Conservation (phyloP, 1,284 basidiomycete species). For the Tilletiopsis washingtonensis region DNA sequence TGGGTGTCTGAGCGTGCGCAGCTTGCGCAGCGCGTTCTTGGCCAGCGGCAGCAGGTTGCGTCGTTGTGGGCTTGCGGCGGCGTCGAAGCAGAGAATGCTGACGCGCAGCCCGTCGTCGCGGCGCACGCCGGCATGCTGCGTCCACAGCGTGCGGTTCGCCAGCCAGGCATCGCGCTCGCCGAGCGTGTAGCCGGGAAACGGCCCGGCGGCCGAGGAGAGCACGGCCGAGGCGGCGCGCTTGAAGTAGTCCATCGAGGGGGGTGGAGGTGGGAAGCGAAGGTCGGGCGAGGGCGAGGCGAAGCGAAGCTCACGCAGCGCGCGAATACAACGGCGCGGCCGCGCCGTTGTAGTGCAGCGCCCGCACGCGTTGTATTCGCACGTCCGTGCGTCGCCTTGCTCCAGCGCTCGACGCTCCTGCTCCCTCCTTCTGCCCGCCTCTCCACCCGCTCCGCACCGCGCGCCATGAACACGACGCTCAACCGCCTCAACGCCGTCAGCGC, state of each 20-base stretch:
- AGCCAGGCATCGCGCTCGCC: conserved; percentile 65
- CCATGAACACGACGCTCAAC: conserved; percentile 52
- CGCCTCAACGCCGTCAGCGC: conserved; percentile 66
- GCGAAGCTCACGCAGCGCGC: no score
- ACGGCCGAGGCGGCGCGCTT: conserved; percentile 75
- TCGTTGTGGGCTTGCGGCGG: conserved; percentile 17
- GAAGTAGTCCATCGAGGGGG: conserved; percentile 69
- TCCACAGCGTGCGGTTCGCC: conserved; percentile 68
- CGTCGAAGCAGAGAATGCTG: conserved; percentile 38
- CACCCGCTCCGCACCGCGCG: no score
- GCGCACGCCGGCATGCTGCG: conserved; percentile 76
- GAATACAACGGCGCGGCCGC: no score
- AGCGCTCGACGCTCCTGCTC: no score
- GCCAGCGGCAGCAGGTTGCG: conserved; percentile 58
- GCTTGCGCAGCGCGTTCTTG: conserved; percentile 80
- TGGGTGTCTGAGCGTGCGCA: conserved; percentile 85
- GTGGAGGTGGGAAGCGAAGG: no score
- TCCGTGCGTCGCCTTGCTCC: no score
- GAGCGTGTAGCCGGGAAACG: conserved; percentile 78
- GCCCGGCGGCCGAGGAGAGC: conserved; percentile 69
- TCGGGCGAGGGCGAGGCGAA: no score
- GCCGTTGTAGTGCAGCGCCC: no score
- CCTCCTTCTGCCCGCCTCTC: no score
- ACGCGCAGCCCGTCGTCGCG: conserved; percentile 63
- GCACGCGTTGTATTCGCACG: no score